Percentiles rank a stretch among this genome's conserved stretches.
phyloP scores from a whole-genome alignment of 2,329 filamentous ascomycete genomes.

The Exophiala dermatitidis region DNA sequence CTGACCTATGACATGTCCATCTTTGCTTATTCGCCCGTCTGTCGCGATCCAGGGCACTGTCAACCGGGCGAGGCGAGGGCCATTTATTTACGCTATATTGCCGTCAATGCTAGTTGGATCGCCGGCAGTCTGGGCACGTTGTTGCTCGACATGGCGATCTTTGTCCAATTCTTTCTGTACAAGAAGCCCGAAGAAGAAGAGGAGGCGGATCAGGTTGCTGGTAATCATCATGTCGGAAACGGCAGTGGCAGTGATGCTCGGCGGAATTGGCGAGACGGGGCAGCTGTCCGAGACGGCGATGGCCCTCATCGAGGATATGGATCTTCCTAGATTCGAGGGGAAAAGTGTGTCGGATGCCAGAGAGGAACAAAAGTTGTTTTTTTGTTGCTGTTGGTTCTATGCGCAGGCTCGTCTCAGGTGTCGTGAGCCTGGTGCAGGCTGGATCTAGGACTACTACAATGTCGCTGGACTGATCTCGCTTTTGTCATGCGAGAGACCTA shows the following conservation, averaged over 20 bases:
- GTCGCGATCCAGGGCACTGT: constrained; percentile 48
- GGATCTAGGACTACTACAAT: too few relatives aligned
- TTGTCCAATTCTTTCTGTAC: constrained; percentile 88
- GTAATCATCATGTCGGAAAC: not conserved
- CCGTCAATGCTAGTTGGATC: constrained; percentile 87
- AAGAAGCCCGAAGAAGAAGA: constrained; percentile 34
- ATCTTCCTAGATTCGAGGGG: too few relatives aligned
- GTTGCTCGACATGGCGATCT: constrained; percentile 75
- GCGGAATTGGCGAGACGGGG: too few relatives aligned
- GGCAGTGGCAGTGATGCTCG: not conserved
- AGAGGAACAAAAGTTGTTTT: too few relatives aligned
- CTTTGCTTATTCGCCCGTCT: constrained; percentile 76
- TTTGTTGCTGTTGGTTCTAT: too few relatives aligned
- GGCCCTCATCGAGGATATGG: too few relatives aligned
- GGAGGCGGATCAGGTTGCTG: constrained; percentile 14
- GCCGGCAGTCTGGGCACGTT: constrained; percentile 83
- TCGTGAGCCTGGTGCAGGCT: too few relatives aligned
- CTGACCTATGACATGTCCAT: constrained; percentile 89
- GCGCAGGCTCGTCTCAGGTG: too few relatives aligned
- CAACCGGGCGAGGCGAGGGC: constrained; percentile 54
- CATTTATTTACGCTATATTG: constrained; percentile 73
- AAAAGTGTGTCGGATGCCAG: too few relatives aligned
- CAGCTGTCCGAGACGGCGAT: too few relatives aligned
- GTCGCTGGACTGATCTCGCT: too few relatives aligned
- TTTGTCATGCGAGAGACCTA: too few relatives aligned